These are phyloP conservation scores for Musa itinerans DNA, from an alignment of 176 grass and related monocot genomes.

Conservation along the genomic window DNA sequence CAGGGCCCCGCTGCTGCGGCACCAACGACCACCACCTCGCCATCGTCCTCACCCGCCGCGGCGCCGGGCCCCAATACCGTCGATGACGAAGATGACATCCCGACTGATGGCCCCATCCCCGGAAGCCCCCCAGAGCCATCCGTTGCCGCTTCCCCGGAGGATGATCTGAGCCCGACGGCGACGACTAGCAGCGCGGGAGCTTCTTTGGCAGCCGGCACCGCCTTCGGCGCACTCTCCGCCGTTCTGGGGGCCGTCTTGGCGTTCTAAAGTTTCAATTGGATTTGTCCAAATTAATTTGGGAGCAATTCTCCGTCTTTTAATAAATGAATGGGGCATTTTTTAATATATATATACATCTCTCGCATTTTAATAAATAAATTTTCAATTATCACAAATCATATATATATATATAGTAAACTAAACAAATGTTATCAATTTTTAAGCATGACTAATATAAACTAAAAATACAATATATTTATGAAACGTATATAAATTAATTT, in stretches of 20 bases:
- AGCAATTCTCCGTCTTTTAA: too few relatives aligned
- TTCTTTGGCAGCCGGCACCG: background rate
- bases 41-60: conserved; percentile 51
- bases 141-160: conserved; percentile 22
- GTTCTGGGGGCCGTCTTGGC: conserved; percentile 30
- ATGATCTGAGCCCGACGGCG: background rate
- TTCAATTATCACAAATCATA: too few relatives aligned
- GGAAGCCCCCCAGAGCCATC: conserved; percentile 43
- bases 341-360: too few relatives aligned
- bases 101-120: conserved; percentile 27
- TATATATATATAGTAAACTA: too few relatives aligned
- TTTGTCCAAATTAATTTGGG: background rate
- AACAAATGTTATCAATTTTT: too few relatives aligned
- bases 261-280: background rate
- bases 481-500: too few relatives aligned
- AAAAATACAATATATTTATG: too few relatives aligned
- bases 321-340: too few relatives aligned
- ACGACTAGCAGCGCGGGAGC: background rate
- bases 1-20: background rate
- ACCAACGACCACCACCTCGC: conserved; percentile 20
- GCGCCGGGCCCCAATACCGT: conserved; percentile 27
- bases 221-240: conserved; percentile 20
- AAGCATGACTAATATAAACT: too few relatives aligned
- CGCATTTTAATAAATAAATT: too few relatives aligned
- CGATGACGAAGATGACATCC: background rate